Percentiles rank a stretch among this genome's conserved stretches.
phyloP scores from a whole-genome alignment of 2,329 filamentous ascomycete genomes.

The Teratosphaeria pseudoeucalypti region DNA sequence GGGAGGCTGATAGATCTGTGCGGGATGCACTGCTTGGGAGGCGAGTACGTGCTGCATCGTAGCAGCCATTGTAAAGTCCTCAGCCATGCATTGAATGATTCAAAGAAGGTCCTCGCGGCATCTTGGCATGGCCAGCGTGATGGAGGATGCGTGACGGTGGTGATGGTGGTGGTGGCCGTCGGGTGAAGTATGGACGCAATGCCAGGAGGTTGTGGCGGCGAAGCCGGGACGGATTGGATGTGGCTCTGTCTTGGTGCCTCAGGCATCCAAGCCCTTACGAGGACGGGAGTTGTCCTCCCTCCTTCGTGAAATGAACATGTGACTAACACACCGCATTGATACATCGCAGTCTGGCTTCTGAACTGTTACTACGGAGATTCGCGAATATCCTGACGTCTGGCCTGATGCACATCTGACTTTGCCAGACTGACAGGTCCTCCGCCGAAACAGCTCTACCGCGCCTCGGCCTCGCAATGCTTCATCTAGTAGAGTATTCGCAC shows the following conservation, averaged over 20 bases:
- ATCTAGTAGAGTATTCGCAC: neutral
- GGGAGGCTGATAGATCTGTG: neutral
- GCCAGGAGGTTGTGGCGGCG: neutral
- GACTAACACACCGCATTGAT: no score
- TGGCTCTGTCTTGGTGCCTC: neutral
- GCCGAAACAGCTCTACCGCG: neutral
- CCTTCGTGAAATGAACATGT: no score
- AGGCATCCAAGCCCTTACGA: neutral
- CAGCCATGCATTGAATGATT: neutral
- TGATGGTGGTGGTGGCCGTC: neutral
- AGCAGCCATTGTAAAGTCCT: neutral
- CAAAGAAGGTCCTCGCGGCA: neutral
- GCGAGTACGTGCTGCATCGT: conserved; percentile 2
- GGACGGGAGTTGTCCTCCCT: neutral
- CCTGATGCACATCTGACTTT: neutral
- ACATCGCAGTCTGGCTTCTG: no score
- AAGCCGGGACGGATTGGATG: neutral
- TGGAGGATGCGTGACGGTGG: neutral
- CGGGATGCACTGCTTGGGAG: neutral
- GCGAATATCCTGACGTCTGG: neutral
- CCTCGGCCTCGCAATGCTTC: neutral
- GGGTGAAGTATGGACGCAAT: neutral
- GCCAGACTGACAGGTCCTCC: neutral
- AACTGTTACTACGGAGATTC: no score
- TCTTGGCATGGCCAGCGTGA: neutral